Evolutionary conservation across 148 eudicot species (phyloP), one percentile per base, ranked within the genome.

Genomic region (Hydrangea macrophylla): DNA sequence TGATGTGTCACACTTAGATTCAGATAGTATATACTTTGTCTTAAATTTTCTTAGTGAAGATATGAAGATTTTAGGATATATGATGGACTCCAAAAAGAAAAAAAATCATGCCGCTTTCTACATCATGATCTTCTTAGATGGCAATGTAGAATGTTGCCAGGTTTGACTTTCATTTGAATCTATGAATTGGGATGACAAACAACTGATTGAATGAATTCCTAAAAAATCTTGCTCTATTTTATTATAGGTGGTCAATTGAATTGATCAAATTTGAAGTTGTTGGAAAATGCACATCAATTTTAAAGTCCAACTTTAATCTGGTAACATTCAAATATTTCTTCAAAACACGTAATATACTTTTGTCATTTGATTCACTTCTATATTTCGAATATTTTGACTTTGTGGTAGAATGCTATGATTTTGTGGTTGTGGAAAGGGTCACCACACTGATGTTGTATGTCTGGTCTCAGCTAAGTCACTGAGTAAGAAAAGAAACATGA

Each of bases 21-120:
- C 51, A n/a, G 64, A 55, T 39, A 32, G 39, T 27, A 65, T 78
- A 51, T 73, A 65, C 39, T 37, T 2, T n/a, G 40, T 69, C 12
- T 51, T 75, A 36, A 58, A 68, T 55, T 57, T 75, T 25, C 70
- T 75, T 42, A 9, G 22, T 30, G 65, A 75, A 68, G 76, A 79
- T 25, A 69, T 64, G 79, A 57, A 66, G 63, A 32, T 68, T 79
- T 61, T 51, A 35, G 55, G 70, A 70, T 70, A 55, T 45, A 28
- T 20, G 13, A 26, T 24, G 37, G 65, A 60, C 50, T 57, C 58
- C 69, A 31, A 50, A 54, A n/a, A 20, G 44, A 12, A 65, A 50
- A 22, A n/a, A 31, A 17, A 1, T 13, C 0, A 0, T 35, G 4
- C 45, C 3, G 15, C 48, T 66, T 25, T 48, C 58, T 12, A 50